Base-by-base conservation (phyloP, 164 flowering plant species). In the Warburgia ugandensis region DNA sequence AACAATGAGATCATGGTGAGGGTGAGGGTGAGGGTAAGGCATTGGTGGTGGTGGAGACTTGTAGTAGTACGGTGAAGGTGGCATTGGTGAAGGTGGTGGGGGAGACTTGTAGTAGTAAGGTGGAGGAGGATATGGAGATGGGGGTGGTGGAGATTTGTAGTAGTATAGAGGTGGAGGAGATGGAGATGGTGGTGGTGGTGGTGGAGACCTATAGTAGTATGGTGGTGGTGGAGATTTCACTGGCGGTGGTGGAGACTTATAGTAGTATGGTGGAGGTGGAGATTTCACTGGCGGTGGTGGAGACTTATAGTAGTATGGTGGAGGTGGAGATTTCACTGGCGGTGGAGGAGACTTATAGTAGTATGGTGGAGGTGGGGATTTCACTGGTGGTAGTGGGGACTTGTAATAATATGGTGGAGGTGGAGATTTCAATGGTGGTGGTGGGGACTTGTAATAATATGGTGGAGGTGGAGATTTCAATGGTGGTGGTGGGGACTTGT, bases 1-100 rank as follows among this genome's bases (percentile, higher is more conserved):
- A 3, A 81, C 67, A 0, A 78, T 58, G 4, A 73, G 68, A 43
- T 1, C 59, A 53, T 32, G 45, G 35, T 19, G 44, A n/a, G n/a
- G n/a, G 42, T 28, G 52, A 36, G 29, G 44, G 40, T 35, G 69
- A 5, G 13, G 55, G 66, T 8, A 22, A 26, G 45, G 66, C 7
- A 9, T 19, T 28, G 56, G 75, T 6, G 63, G 73, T 5, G 81
- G 78, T 9, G 78, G 78, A 1, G 78, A 75, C 43, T 64, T 58
- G 60, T 72, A 70, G 22, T 55, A 42, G 41, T 73, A 66, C 0
- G 75, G 73, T 13, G 78, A 74, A 25, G 73, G 75, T 6, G 75
- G 75, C 6, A 68, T 48, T 0, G 44, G 31, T 8, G 56, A 19
- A 11, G 60, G 52, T 21, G 60, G 60, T 1, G 60, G 60, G 6